Evolutionary conservation across 1,284 basidiomycete genomes (phyloP).

Genomic region (Cutaneotrichosporon cutaneum): DNA sequence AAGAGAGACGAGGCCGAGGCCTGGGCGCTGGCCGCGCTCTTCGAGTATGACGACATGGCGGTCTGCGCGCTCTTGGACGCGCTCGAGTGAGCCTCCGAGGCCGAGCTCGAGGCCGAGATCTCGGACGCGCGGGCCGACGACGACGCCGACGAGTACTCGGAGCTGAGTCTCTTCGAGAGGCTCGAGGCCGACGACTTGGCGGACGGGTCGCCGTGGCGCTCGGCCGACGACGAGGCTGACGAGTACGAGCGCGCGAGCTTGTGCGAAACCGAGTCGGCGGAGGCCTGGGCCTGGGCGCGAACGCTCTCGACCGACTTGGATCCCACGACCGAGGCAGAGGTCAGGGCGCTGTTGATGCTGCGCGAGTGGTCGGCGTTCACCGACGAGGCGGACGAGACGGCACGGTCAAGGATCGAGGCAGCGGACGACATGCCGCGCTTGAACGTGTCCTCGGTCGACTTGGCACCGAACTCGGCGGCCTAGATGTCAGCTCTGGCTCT

Average conservation of each 20-base stretch:
- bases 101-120: constrained; percentile 41
- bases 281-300: constrained; percentile 12
- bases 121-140: constrained; percentile 46
- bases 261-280: constrained; percentile 30
- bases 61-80: constrained; percentile 36
- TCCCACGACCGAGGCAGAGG: constrained; percentile 37
- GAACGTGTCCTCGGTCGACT: constrained; percentile 49
- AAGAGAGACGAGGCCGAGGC: constrained; percentile 31
- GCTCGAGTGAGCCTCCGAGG: constrained; percentile 39
- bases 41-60: constrained; percentile 38
- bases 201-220: constrained; percentile 39
- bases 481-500: constrained; percentile 16
- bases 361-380: constrained; percentile 22
- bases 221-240: constrained; percentile 39
- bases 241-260: constrained; percentile 44
- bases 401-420: constrained; percentile 35
- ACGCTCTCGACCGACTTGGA: constrained; percentile 10
- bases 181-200: constrained; percentile 40
- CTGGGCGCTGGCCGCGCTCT: constrained; percentile 33
- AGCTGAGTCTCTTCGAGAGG: constrained; percentile 45
- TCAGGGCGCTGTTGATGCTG: constrained; percentile 39
- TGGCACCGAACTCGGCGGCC: constrained; percentile 31
- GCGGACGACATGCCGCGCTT: constrained; percentile 48
- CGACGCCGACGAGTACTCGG: constrained; percentile 49
- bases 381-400: constrained; percentile 40